A percentile compares a stretch with the other conserved stretches of the same genome.
Evolutionary conservation across 495 filamentous ascomycete genomes (phyloP).

Genomic region (Apodospora peruviana): DNA sequence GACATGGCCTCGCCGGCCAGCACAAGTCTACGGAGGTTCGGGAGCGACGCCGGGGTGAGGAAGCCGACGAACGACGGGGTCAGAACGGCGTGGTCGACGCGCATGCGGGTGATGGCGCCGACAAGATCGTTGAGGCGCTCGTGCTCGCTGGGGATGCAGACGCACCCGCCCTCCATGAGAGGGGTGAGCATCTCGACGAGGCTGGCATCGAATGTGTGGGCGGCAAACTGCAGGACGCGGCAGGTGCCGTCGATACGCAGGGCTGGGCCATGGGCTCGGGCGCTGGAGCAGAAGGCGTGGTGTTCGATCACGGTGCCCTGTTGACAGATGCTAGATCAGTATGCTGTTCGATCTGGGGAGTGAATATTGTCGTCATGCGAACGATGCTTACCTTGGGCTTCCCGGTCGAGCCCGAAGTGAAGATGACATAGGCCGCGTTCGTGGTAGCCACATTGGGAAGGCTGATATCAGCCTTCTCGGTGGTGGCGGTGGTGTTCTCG

Average conservation of each 20-base stretch:
- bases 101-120: slow-evolving; percentile 31
- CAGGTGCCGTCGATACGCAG: slow-evolving; percentile 32
- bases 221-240: slow-evolving; percentile 52
- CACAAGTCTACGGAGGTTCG: slow-evolving; percentile 32
- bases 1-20: slow-evolving; percentile 36
- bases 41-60: slow-evolving; percentile 36
- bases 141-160: slow-evolving; percentile 29
- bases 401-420: slow-evolving; percentile 58
- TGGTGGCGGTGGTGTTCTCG: background rate
- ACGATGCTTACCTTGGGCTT: too few relatives aligned
- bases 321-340: too few relatives aligned
- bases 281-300: slow-evolving; percentile 28
- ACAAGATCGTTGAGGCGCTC: slow-evolving; percentile 21
- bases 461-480: background rate
- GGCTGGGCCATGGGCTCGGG: slow-evolving; percentile 29
- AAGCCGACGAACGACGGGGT: slow-evolving; percentile 40
- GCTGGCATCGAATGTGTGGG: slow-evolving; percentile 55
- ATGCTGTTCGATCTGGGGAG: background rate
- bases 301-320: slow-evolving; percentile 40
- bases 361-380: too few relatives aligned
- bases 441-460: background rate
- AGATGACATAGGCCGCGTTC: slow-evolving; percentile 44
- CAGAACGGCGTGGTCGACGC: slow-evolving; percentile 46
- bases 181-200: slow-evolving; percentile 51
- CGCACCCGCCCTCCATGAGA: slow-evolving; percentile 35